Base-by-base conservation (phyloP, 768 basidiomycete species). In the Tylopilus rubrobrunneus region DNA sequence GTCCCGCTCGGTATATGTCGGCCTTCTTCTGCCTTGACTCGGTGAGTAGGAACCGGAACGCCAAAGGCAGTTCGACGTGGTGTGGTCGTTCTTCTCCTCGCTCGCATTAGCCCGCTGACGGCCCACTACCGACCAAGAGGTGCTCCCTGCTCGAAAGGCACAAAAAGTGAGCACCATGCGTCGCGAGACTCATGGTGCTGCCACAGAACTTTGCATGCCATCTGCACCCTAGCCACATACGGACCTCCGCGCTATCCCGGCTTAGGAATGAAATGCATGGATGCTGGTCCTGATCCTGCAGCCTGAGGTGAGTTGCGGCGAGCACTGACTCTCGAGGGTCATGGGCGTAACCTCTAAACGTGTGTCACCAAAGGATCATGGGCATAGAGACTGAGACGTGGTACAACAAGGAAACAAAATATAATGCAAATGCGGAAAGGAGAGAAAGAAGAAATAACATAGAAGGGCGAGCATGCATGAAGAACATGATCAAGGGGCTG, bases 371-470 rank as follows among this genome's bases (percentile, higher is more conserved):
- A 41, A 45, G 41, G 23, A 47, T 52, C 39, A 64, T 29, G 44
- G 36, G 15, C 36, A 37, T 37, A 37, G 15, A 17, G 31, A 31
- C 12, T 36, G 41, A n/a, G 45, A 45, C 29, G 49, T 31, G 46
- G 36, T 34, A 55, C 29, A 44, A 56, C 31, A 41, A 43, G 49
- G 7, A 17, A 15, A 19, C 37, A 57, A 63, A 53, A 63, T 45
- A 55, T 54, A 54, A 51, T 17, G 53, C 12, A 45, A 41, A 43
- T 23, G 42, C 34, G 10, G 17, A 45, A 49, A 28, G 19, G 25
- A 41, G 43, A 45, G 39, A 39, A 39, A 28, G 21, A 49, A 51
- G 19, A 8, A 51, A 61, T 64, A 19, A 62, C 55, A 55, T 64
- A 56, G 11, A 31, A 41, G 44, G 33, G 36, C 28, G 45, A 36